Conservation (phyloP, 768 basidiomycete genomes). For the Cystobasidium onofrii region DNA sequence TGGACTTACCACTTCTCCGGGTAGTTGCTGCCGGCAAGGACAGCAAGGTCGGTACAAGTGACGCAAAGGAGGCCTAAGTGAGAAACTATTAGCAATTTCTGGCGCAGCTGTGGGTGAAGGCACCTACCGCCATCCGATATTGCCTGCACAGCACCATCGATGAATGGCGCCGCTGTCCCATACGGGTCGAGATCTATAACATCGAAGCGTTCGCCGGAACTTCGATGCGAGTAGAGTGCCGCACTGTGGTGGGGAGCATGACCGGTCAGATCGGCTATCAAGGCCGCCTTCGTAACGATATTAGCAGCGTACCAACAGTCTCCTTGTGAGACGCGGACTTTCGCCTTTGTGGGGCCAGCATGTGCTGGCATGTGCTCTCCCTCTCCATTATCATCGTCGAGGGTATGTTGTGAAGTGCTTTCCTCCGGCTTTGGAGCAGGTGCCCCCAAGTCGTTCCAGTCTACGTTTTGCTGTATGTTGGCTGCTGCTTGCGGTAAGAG, state of each 20-base stretch:
- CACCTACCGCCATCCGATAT: constrained; percentile 69
- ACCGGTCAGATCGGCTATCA: not conserved
- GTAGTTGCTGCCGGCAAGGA: constrained; percentile 85
- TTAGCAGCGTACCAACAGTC: constrained; percentile 69
- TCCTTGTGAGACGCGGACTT: constrained; percentile 76
- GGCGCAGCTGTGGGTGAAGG: not conserved
- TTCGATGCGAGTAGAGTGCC: constrained; percentile 81
- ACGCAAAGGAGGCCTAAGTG: constrained; percentile 73
- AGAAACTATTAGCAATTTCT: not conserved
- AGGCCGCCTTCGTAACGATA: not conserved
- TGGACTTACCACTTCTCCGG: constrained; percentile 81
- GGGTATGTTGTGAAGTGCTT: not conserved
- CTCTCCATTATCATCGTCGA: not conserved
- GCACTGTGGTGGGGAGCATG: constrained; percentile 50
- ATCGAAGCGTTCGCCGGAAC: constrained; percentile 66
- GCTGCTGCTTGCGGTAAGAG: constrained; percentile 69
- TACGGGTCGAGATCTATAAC: constrained; percentile 98
- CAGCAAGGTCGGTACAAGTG: constrained; percentile 91
- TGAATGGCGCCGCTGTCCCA: constrained; percentile 92
- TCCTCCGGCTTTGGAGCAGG: not conserved
- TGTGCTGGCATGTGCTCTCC: not conserved
- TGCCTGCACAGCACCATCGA: constrained; percentile 85
- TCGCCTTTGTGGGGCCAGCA: constrained; percentile 38
- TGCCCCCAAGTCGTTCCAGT: constrained; percentile 60
- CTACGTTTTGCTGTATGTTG: constrained; percentile 78